Base-by-base conservation (phyloP, 441 rosid genomes). In the Eruca vesicaria region DNA sequence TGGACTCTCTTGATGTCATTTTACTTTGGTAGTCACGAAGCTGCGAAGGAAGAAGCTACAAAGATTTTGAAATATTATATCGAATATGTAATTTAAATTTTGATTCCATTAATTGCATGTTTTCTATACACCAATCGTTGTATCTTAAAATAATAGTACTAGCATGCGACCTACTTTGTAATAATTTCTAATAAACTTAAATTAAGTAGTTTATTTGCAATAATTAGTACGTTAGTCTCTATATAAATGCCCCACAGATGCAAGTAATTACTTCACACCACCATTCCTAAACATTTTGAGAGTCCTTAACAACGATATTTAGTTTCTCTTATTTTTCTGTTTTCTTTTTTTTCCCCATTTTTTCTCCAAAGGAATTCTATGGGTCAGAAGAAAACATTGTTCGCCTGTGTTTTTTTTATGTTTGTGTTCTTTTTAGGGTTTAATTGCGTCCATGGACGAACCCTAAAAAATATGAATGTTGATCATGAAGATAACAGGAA, bases 331-430 rank as follows among this genome's bases (percentile, higher is more conserved):
- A 23, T 72, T 41, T 41, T 32, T 76, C 58, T 69, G 66, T 71
- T 77, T 66, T 71, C 68, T 58, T 58, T 58, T 77, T 33, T n/a
- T 3, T 5, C 23, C 80, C 68, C 72, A 65, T 26, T 66, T 71
- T 73, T 63, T 4, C 6, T 10, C 53, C 36, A 36, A 71, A 60
- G 73, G 73, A 66, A 61, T 77, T 65, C 26, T 58, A 77, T 77
- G 77, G 81, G 73, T 28, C 81, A 66, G 55, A 78, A 66, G 77
- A 78, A 72, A 78, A 52, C 77, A 78, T 72, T 77, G 64, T 36
- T 53, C 18, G 26, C 53, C 62, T 72, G 73, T 53, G n/a, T 60
- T 52, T 15, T 72, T 61, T 3, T 78, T 38, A 20, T 78, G 77
- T 60, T 53, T 19, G 60, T 71, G 21, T 50, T 77, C 61, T 59